Percentiles rank a stretch among this genome's conserved stretches.
These are phyloP conservation scores for Hypoxylon rubiginosum DNA, from an alignment of 2,329 filamentous ascomycete genomes.

Conservation along the genomic window DNA sequence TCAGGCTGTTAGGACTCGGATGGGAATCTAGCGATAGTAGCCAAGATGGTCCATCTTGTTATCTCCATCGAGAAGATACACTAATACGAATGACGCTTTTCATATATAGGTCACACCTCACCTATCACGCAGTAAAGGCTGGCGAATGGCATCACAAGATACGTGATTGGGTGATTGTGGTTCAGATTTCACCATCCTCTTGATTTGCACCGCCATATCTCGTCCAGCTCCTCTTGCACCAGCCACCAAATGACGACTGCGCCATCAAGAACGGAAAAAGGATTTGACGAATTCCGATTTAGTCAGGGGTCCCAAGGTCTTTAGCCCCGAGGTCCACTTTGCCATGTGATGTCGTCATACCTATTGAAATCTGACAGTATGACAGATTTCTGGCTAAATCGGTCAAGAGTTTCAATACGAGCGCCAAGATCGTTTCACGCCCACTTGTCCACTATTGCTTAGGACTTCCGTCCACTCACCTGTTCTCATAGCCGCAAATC, in stretches of 20 bases:
- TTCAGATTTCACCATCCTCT: constrained; percentile 35
- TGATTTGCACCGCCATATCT: constrained; percentile 18
- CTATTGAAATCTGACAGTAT: not conserved
- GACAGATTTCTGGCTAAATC: constrained; percentile 16
- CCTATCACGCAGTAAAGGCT: constrained; percentile 15
- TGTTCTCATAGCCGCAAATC: constrained; percentile 29
- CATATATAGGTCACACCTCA: constrained; percentile 16
- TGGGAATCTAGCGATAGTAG: constrained; percentile 20
- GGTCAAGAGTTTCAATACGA: constrained; percentile 40
- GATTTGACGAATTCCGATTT: not conserved
- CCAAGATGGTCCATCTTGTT: constrained; percentile 11
- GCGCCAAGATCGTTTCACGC: constrained; percentile 33
- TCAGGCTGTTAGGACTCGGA: constrained; percentile 21
- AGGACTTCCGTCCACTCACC: constrained; percentile 26
- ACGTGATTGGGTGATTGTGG: constrained; percentile 38
- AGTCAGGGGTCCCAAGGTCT: not conserved
- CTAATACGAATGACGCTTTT: constrained; percentile 3
- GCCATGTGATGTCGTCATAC: constrained; percentile 30
- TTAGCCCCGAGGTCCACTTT: not conserved
- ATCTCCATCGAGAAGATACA: constrained; percentile 10
- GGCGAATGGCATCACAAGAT: constrained; percentile 33
- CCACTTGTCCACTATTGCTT: constrained; percentile 6
- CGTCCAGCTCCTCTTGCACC: not conserved
- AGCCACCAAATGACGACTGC: constrained; percentile 11
- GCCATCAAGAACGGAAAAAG: not conserved